Base-by-base conservation (phyloP, 2,329 filamentous ascomycete genomes). In the Paracamarosporium sp. region DNA sequence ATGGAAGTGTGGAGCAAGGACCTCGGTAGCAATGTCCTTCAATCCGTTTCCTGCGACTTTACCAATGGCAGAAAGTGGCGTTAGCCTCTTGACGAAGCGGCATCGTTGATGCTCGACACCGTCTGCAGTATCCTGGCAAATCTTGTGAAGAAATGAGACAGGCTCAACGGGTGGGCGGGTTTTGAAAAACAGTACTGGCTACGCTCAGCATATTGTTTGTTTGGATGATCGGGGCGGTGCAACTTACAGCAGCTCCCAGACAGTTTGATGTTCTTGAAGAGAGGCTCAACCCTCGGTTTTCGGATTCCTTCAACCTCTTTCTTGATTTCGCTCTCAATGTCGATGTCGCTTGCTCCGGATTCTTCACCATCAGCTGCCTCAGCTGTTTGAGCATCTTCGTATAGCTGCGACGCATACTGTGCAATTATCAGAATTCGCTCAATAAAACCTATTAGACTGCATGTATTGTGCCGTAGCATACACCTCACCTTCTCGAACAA, bases 321-420 rank as follows among this genome's bases (percentile, higher is more conserved):
- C 65, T 86, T 75, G 64, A 95, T 91, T 27, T 88, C 85, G 5
- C 86, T 82, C 70, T 93, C 91, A 65, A 95, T 92, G 65, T 92
- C 90, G 54, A 65, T 73, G 15, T 66, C 72, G 11, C 69, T 69
- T 7, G 67, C 65, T 40, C 71, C 66, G 25, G 71, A 71, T 22
- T 71, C 71, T 17, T 65, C 68, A 20, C 69, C 71, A 47, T 82
- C 82, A 17, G 80, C 79, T 3, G 76, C 78, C 2, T 68, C 78
- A 11, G 67, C 75, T 11, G 74, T 71, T 28, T 50, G 72, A 66
- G 56, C 67, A 68, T 55, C 75, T 68, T 71, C 75, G 60, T 82
- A 82, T n/a, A 83, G 60, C 59, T 82, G 84, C 64, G 89, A 84
- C 22, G 86, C 88, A 68, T 91, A 91, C 86, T 92, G 69, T 83